These are phyloP conservation scores for Fusarium musae DNA, from an alignment of 2,329 filamentous ascomycete genomes.

Conservation along the genomic window DNA sequence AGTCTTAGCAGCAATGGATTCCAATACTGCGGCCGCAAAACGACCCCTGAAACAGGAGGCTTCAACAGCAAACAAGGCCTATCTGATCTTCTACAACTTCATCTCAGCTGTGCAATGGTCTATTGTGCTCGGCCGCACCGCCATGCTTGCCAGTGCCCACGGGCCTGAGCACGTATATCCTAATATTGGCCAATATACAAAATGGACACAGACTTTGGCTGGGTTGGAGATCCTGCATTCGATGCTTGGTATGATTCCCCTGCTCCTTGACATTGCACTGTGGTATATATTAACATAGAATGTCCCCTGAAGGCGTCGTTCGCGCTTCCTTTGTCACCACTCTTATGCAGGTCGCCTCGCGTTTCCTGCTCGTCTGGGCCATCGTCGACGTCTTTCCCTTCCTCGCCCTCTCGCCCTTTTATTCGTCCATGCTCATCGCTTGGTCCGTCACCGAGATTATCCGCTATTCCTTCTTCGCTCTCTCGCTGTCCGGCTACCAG, in stretches of 20 bases:
- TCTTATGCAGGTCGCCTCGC: slow-evolving; percentile 86
- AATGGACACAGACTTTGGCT: slow-evolving; percentile 86
- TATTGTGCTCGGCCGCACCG: slow-evolving; percentile 76
- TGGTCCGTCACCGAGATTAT: slow-evolving; percentile 94
- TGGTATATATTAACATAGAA: not conserved
- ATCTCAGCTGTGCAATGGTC: slow-evolving; percentile 82
- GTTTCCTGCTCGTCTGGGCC: slow-evolving; percentile 89
- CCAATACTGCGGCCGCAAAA: slow-evolving; percentile 36
- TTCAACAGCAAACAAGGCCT: slow-evolving; percentile 64
- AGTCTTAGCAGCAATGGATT: slow-evolving; percentile 32
- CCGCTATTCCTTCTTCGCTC: slow-evolving; percentile 90
- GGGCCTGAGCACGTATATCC: slow-evolving; percentile 70
- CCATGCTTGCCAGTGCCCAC: slow-evolving; percentile 63
- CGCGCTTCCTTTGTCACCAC: slow-evolving; percentile 88
- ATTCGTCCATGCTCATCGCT: slow-evolving; percentile 82
- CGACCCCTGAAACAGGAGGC: slow-evolving; percentile 40
- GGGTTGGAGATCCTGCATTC: slow-evolving; percentile 86
- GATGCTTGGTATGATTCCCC: slow-evolving; percentile 68
- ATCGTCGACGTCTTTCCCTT: slow-evolving; percentile 79
- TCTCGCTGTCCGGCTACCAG: slow-evolving; percentile 71
- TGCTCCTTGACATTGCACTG: not conserved
- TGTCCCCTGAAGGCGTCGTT: slow-evolving; percentile 73
- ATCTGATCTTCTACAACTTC: slow-evolving; percentile 89
- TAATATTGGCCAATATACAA: slow-evolving; percentile 73
- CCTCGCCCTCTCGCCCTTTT: slow-evolving; percentile 70